Conservation (phyloP, 306 rosid species). For the Oemleria cerasiformis region DNA sequence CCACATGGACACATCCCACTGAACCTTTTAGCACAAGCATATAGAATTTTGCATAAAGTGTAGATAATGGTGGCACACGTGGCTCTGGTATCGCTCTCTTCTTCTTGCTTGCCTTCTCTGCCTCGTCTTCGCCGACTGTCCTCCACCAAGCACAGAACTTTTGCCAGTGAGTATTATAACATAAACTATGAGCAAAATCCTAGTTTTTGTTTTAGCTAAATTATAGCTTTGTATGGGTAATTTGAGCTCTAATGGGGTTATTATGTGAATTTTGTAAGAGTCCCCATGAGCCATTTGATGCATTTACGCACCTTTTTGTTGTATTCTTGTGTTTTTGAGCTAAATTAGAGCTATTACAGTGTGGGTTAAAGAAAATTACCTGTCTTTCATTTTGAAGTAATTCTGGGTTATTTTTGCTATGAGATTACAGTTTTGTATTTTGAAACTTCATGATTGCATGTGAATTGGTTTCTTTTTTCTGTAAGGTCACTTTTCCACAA, state of each 20-base stretch:
- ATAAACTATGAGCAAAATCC: background rate
- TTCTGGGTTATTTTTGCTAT: background rate
- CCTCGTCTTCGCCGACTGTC: slow-evolving; percentile 36
- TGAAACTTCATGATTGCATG: too few relatives aligned
- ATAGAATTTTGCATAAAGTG: background rate
- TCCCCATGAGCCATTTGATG: background rate
- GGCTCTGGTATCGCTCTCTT: slow-evolving; percentile 43
- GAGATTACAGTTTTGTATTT: background rate
- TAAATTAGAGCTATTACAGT: background rate
- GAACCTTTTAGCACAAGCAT: slow-evolving; percentile 1
- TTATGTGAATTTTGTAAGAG: background rate
- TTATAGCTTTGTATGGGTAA: slow-evolving; percentile 10
- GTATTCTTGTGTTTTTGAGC: background rate
- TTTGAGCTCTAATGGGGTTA: slow-evolving; percentile 1
- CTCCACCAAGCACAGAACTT: slow-evolving; percentile 49
- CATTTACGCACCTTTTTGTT: background rate
- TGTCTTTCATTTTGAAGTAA: background rate
- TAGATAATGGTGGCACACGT: slow-evolving; percentile 47
- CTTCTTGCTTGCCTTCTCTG: slow-evolving; percentile 42
- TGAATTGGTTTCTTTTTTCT: background rate
- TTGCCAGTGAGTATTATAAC: slow-evolving; percentile 44
- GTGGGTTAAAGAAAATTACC: background rate
- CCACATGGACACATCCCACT: background rate
- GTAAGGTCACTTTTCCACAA: background rate
- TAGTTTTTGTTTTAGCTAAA: slow-evolving; percentile 3